Conservation (phyloP, 371 early-diverging fungal genomes). For the Mortierella sp. region DNA sequence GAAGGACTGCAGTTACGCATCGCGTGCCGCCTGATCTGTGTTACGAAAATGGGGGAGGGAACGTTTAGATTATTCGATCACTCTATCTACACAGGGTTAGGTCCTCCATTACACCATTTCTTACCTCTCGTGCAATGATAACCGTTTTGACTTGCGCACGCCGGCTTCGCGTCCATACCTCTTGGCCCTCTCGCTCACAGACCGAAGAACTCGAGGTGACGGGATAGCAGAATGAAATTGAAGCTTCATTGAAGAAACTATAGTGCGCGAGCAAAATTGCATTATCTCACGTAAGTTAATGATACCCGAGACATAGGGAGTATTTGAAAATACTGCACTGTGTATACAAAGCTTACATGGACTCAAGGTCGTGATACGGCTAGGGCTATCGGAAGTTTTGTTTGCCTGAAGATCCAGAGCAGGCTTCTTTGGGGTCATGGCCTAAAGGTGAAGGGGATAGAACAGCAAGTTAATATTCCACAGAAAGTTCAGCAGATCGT, state of each 20-base stretch:
- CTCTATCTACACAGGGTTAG: too few species aligned
- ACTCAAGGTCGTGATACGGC: neutral
- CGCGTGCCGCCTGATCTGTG: slow-evolving; percentile 12
- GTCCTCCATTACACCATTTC: neutral
- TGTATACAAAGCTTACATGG: slow-evolving; percentile 1
- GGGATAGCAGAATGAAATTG: slow-evolving; percentile 33
- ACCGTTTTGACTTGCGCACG: slow-evolving; percentile 4
- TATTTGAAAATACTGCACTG: neutral
- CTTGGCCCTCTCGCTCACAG: slow-evolving; percentile 22
- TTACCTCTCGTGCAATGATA: slow-evolving; percentile 11
- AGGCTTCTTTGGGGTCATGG: neutral
- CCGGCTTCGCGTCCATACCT: slow-evolving; percentile 34
- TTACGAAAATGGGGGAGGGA: neutral
- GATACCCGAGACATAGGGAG: neutral
- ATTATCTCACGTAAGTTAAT: neutral
- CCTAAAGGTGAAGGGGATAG: neutral
- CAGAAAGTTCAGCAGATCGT: too few species aligned
- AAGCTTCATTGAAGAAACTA: slow-evolving; percentile 14
- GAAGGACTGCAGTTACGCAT: slow-evolving; percentile 34
- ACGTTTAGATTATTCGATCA: neutral
- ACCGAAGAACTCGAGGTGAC: slow-evolving; percentile 17
- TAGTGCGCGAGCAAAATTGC: neutral
- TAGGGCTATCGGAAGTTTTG: neutral
- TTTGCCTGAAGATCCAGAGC: neutral
- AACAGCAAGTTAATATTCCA: neutral